Conservation (phyloP, 1,139 yeast genomes). For the Tardiomyces blankii region DNA sequence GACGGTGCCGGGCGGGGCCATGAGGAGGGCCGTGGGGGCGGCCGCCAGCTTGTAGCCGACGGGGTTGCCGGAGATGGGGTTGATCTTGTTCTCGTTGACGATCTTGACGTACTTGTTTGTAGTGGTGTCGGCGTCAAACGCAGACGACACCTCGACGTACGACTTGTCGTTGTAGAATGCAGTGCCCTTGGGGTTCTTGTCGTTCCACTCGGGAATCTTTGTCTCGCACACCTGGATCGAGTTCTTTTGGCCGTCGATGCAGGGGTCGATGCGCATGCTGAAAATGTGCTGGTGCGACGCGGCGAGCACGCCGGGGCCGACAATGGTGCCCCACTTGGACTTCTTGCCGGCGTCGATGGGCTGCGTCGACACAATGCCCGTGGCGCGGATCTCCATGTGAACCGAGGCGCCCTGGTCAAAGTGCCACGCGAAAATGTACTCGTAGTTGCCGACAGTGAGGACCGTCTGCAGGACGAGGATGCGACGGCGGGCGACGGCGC, state of each 20-base stretch:
- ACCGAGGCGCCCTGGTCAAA: conserved; percentile 78
- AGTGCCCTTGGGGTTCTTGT: conserved; percentile 57
- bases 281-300: conserved; percentile 84
- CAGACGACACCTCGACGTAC: conserved; percentile 60
- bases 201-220: conserved; percentile 36
- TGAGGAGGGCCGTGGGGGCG: conserved; percentile 63
- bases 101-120: conserved; percentile 71
- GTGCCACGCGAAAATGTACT: conserved; percentile 67
- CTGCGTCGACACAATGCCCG: conserved; percentile 62
- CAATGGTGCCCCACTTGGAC: conserved; percentile 77
- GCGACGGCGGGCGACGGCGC: conserved; percentile 77
- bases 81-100: conserved; percentile 51
- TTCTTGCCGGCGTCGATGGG: conserved; percentile 68
- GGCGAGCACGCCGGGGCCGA: conserved; percentile 81
- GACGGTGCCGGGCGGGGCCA: conserved; percentile 44
- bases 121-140: conserved; percentile 64
- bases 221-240: conserved; percentile 64
- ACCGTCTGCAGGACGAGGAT: conserved; percentile 77
- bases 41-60: conserved; percentile 62
- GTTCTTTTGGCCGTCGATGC: conserved; percentile 76
- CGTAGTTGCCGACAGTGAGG: conserved; percentile 86
- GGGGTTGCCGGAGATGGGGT: conserved; percentile 55
- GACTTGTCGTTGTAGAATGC: conserved; percentile 62
- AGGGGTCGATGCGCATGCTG: conserved; percentile 79
- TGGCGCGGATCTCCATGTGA: conserved; percentile 77